These are phyloP conservation scores for Primulina eburnea DNA, from an alignment of 257 asterid genomes.

Conservation along the genomic window DNA sequence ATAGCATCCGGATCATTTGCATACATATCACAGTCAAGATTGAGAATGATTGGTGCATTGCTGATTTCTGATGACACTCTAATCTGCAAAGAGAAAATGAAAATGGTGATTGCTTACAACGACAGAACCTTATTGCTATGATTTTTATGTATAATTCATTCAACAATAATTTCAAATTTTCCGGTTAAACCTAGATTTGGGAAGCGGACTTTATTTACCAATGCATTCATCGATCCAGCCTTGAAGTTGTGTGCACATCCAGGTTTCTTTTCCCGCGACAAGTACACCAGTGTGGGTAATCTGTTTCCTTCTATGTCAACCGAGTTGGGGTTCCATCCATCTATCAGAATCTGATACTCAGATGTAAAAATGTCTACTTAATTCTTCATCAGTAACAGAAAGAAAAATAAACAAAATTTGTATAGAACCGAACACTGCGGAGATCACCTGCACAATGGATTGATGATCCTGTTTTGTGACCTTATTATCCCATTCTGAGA, in stretches of 20 bases:
- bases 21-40: slow-evolving; percentile 91
- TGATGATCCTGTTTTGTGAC: slow-evolving; percentile 53
- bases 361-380: neutral
- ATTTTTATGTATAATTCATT: neutral
- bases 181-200: neutral
- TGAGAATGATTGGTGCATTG: slow-evolving; percentile 76
- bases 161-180: too few relatives aligned
- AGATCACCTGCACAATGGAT: slow-evolving; percentile 55
- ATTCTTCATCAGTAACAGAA: neutral
- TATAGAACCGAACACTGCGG: too few relatives aligned
- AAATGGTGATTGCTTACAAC: neutral
- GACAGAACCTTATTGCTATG: neutral
- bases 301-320: slow-evolving; percentile 38
- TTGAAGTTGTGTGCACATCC: slow-evolving; percentile 50
- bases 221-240: slow-evolving; percentile 67
- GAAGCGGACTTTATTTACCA: slow-evolving; percentile 31
- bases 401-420: neutral
- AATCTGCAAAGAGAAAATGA: slow-evolving; percentile 40
- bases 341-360: slow-evolving; percentile 38
- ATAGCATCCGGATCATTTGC: slow-evolving; percentile 66
- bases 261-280: slow-evolving; percentile 56
- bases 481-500: slow-evolving; percentile 44
- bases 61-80: slow-evolving; percentile 74
- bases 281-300: slow-evolving; percentile 50
- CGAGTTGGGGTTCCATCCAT: slow-evolving; percentile 33